phyloP scores from a whole-genome alignment of 495 filamentous ascomycete genomes.

The Penicillium crystallinum region DNA sequence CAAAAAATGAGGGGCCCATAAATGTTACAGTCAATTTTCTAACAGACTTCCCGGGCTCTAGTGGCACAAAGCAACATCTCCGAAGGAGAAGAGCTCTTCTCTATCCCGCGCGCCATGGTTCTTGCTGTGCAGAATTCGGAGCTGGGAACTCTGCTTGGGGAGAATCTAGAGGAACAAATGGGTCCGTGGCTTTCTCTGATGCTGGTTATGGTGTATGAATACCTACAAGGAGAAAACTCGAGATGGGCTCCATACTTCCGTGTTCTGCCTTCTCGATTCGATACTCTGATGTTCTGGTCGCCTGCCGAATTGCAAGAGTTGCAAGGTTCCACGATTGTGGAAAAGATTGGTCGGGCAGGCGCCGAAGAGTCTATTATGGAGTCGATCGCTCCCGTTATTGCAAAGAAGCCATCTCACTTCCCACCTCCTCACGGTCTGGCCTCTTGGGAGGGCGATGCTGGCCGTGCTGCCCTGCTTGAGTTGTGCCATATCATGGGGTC shows the following conservation, averaged over 20 bases:
- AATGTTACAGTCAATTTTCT: neutral
- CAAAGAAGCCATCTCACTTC: conserved; percentile 39
- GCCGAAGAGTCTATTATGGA: conserved; percentile 65
- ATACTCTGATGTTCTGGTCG: conserved; percentile 92
- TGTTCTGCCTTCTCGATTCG: conserved; percentile 71
- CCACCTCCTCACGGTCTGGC: conserved; percentile 44
- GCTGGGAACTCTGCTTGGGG: conserved; percentile 38
- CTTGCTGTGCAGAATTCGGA: conserved; percentile 49
- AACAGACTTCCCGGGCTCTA: conserved; percentile 14
- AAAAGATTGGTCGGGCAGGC: conserved; percentile 70
- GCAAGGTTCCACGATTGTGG: conserved; percentile 68
- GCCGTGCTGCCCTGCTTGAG: conserved; percentile 48
- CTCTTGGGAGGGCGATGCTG: conserved; percentile 42
- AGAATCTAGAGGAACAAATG: conserved; percentile 41
- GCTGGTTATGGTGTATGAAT: conserved; percentile 76
- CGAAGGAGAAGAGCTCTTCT: conserved; percentile 62
- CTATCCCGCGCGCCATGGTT: conserved; percentile 52
- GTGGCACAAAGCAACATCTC: conserved; percentile 54
- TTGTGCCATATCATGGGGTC: conserved; percentile 77
- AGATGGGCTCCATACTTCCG: conserved; percentile 75
- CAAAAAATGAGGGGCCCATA: conserved; percentile 6
- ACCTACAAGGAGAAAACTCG: conserved; percentile 54
- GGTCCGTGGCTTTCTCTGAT: conserved; percentile 63
- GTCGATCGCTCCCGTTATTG: conserved; percentile 57
- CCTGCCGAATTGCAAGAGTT: conserved; percentile 63